These are phyloP conservation scores for Trifolium pratense DNA, from an alignment of 306 rosid species.

Conservation along the genomic window DNA sequence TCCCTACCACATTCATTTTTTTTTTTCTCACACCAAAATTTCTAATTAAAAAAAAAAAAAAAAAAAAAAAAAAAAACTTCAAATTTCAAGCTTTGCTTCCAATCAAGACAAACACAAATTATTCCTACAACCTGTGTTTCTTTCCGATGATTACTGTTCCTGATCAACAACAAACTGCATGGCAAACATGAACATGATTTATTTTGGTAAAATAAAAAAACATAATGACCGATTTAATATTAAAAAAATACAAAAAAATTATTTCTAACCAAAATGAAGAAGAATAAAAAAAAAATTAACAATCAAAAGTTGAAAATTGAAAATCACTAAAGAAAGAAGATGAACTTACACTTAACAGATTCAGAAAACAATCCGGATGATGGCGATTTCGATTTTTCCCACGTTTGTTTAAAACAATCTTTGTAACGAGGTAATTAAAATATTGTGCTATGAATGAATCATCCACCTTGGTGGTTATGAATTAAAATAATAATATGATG, in stretches of 20 bases:
- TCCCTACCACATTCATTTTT: slow-evolving; percentile 89
- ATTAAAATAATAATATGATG: too few relatives aligned
- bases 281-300: neutral
- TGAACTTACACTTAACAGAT: slow-evolving; percentile 58
- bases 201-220: neutral
- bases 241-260: neutral
- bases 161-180: slow-evolving; percentile 52
- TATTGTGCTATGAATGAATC: too few relatives aligned
- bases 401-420: too few relatives aligned
- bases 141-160: slow-evolving; percentile 37
- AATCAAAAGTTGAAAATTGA: neutral
- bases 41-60: neutral
- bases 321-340: slow-evolving; percentile 32
- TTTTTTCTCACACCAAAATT: slow-evolving; percentile 14
- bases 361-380: slow-evolving; percentile 42
- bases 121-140: slow-evolving; percentile 41
- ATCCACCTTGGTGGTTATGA: too few relatives aligned
- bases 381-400: slow-evolving; percentile 17
- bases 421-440: neutral
- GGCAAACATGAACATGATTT: slow-evolving; percentile 23
- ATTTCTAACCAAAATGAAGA: neutral
- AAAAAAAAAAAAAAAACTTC: slow-evolving; percentile 25
- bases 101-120: slow-evolving; percentile 45
- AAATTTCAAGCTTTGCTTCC: slow-evolving; percentile 44
- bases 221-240: slow-evolving; percentile 28